Conservation (phyloP, 768 basidiomycete species). For the Boletellus sp. region DNA sequence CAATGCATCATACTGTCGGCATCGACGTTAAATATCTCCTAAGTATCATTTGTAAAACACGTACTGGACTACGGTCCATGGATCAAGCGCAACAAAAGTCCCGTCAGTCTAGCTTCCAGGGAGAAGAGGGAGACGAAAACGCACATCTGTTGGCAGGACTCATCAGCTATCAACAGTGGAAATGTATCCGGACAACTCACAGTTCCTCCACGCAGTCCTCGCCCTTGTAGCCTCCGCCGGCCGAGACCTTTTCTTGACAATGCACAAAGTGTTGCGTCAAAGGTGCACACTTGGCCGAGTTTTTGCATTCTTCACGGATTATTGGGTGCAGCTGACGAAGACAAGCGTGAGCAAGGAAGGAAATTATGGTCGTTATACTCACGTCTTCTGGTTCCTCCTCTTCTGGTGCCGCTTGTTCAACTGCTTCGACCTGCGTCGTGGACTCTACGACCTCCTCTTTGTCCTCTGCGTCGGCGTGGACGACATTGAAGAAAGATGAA, state of each 20-base stretch:
- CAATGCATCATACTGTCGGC: conserved; percentile 83
- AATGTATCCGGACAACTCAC: conserved; percentile 42
- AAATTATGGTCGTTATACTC: conserved; percentile 29
- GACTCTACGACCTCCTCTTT: conserved; percentile 23
- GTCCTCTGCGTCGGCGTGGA: conserved; percentile 41
- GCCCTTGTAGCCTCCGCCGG: conserved; percentile 79
- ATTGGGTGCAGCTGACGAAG: conserved; percentile 56
- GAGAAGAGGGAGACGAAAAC: conserved; percentile 8
- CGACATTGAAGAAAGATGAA: conserved; percentile 39
- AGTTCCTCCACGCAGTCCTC: conserved; percentile 94
- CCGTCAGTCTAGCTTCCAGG: conserved; percentile 7
- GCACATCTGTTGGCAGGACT: conserved; percentile 18
- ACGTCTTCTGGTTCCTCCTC: conserved; percentile 80
- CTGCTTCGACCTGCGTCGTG: conserved; percentile 37
- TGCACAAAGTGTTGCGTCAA: conserved; percentile 82
- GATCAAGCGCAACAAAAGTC: neutral
- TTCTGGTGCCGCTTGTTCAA: conserved; percentile 49
- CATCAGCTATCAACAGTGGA: conserved; percentile 1
- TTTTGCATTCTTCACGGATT: conserved; percentile 74
- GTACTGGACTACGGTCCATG: conserved; percentile 56
- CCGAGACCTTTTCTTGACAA: conserved; percentile 83
- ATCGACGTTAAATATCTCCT: conserved; percentile 5
- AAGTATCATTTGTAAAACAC: conserved; percentile 27
- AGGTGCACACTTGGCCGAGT: conserved; percentile 59
- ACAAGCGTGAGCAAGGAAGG: neutral